These are phyloP conservation scores for Cryphonectria naterciae DNA, from an alignment of 2,329 filamentous ascomycete genomes.

Conservation along the genomic window DNA sequence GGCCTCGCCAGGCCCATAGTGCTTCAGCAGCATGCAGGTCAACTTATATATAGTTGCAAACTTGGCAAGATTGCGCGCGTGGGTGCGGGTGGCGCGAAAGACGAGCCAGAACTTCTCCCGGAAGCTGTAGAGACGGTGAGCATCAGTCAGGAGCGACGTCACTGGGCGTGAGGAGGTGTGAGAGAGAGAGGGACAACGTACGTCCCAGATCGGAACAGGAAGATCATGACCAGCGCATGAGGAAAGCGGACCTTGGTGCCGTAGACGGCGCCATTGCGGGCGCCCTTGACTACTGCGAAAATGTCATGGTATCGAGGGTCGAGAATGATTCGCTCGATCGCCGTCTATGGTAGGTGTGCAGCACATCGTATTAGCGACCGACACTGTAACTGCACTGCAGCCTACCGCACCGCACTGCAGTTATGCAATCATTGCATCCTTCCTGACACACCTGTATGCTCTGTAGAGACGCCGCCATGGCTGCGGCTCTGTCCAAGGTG, in stretches of 20 bases:
- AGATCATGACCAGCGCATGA: slow-evolving; percentile 97
- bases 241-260: slow-evolving; percentile 97
- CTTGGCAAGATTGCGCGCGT: slow-evolving; percentile 87
- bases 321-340: slow-evolving; percentile 75
- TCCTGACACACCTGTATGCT: slow-evolving; percentile 23
- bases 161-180: slow-evolving; percentile 36
- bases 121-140: slow-evolving; percentile 47
- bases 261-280: slow-evolving; percentile 96
- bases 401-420: background rate
- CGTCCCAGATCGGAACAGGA: slow-evolving; percentile 92
- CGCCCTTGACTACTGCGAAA: slow-evolving; percentile 85
- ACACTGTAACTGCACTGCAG: background rate
- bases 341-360: slow-evolving; percentile 52
- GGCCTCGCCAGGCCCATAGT: slow-evolving; percentile 55
- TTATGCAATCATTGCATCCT: background rate
- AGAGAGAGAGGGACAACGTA: slow-evolving; percentile 47
- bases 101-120: slow-evolving; percentile 79
- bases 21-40: slow-evolving; percentile 74
- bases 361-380: background rate
- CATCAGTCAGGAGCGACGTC: background rate
- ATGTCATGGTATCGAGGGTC: slow-evolving; percentile 85
- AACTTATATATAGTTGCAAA: slow-evolving; percentile 93
- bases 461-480: slow-evolving; percentile 25
- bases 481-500: background rate
- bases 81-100: slow-evolving; percentile 83